Conservation (phyloP, 2,329 filamentous ascomycete genomes). For the Colletotrichum aenigma region DNA sequence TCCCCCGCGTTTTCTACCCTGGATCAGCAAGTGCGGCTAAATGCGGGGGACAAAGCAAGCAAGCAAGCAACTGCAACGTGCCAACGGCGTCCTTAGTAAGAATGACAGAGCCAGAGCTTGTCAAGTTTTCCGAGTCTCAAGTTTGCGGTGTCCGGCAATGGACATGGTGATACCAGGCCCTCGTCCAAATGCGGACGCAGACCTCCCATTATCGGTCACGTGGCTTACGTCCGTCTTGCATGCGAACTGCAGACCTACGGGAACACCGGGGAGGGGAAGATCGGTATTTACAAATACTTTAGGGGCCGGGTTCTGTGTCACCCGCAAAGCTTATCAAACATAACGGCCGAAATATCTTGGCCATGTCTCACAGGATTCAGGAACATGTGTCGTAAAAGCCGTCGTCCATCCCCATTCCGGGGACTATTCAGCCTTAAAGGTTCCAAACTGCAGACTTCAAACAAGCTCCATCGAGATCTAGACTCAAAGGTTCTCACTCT, state of each 20-base stretch:
- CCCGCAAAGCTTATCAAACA: not conserved
- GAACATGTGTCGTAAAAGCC: not conserved
- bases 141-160: not conserved
- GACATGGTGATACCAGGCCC: not conserved
- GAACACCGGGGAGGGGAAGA: rapidly evolving
- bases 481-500: not conserved
- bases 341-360: not conserved
- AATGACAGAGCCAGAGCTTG: not conserved
- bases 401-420: not conserved
- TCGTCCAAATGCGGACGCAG: not conserved
- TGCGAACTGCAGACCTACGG: not conserved
- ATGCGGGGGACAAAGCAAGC: not conserved
- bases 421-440: not conserved
- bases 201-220: not conserved
- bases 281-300: not conserved
- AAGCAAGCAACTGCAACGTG: not conserved
- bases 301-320: not conserved
- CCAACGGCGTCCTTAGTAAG: not conserved
- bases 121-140: not conserved
- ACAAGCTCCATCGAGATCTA: not conserved
- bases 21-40: not conserved
- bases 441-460: not conserved
- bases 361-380: not conserved
- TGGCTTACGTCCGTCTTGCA: not conserved
- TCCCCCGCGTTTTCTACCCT: not conserved